phyloP scores from a whole-genome alignment of 2,329 filamentous ascomycete species.

The Juglanconis oblonga region DNA sequence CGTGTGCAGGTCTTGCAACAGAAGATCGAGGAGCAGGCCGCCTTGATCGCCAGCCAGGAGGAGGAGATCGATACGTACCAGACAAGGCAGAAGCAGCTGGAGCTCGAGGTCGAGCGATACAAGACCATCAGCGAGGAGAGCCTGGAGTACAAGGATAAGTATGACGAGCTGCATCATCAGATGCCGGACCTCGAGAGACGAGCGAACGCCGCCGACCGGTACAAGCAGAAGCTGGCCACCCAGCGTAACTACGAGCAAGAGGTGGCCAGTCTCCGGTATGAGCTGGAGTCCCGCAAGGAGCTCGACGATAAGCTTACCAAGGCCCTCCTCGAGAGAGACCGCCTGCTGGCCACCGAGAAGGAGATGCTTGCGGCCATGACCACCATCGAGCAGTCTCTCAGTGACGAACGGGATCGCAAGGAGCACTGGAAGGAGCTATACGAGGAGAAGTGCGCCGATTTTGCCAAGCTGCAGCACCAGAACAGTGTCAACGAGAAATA shows the following conservation, averaged over 20 bases:
- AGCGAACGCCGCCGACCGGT: constrained; percentile 60
- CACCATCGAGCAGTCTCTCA: constrained; percentile 23
- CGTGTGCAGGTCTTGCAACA: constrained; percentile 53
- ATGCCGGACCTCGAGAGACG: constrained; percentile 59
- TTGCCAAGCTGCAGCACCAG: constrained; percentile 41
- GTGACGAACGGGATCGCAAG: constrained; percentile 25
- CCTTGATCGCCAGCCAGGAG: constrained; percentile 70
- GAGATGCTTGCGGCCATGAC: constrained; percentile 28
- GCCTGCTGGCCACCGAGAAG: constrained; percentile 26
- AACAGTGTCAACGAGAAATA: constrained; percentile 48
- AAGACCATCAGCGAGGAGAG: constrained; percentile 45
- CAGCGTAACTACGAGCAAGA: constrained; percentile 55
- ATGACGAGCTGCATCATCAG: constrained; percentile 56
- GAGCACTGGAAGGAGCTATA: constrained; percentile 26
- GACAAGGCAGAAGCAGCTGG: constrained; percentile 41
- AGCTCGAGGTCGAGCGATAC: constrained; percentile 47
- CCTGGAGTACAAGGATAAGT: constrained; percentile 55
- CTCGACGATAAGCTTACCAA: constrained; percentile 31
- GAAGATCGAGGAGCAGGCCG: constrained; percentile 64
- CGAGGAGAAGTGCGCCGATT: constrained; percentile 34
- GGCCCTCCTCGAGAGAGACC: constrained; percentile 26
- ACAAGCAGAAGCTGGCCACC: constrained; percentile 60
- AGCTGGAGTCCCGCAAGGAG: constrained; percentile 43
- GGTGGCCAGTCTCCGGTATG: constrained; percentile 52
- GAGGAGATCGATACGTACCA: constrained; percentile 56